Evolutionary conservation across 2,329 filamentous ascomycete species (phyloP), one percentile per base, ranked within the genome.

Genomic region (Endocalyx cinctus): DNA sequence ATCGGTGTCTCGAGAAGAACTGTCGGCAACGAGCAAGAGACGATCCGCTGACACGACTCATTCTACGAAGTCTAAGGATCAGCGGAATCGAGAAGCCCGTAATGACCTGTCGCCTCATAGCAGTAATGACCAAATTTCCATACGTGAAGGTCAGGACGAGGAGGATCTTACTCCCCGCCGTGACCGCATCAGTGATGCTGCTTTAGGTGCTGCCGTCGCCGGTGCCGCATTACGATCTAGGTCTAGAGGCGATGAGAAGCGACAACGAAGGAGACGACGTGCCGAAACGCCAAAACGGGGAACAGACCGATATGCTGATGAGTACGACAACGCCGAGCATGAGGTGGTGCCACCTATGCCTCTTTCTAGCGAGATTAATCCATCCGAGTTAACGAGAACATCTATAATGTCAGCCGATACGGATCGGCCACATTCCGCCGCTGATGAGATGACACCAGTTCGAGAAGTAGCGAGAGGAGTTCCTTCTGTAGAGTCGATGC

Each of bases 331-430:
- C 17, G 52, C 46, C 3, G 66, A 74, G 38, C 71, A 77, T 32
- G 67, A 79, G 30, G 75, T 85, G 8, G 59, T 63, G 5, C 83
- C 88, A 6, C 86, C 86, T 5, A 87, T 96, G 82, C 90, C 90
- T 3, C 72, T 95, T 42, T 82, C 84, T 59, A 95, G 89, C 59
- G 86, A 87, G 35, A 77, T 94, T 37, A 84, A 86, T 45, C 78
- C 84, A 26, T 94, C 90, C 0, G 89, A 96, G 32, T 62, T 96
- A 35, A 97, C 90, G 1, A 75, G 90, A 47, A 84, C 84, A 12
- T 96, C 90, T 0, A 86, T 97, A 34, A 63, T 92, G 13, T 92
- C 89, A 5, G 84, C 86, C 18, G 80, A 84, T 17, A 86, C 85
- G 0, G 86, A 87, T 43, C 69, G 79, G 32, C 82, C 85, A 12